These are phyloP conservation scores for Verruconis gallopava DNA, from an alignment of 2,329 filamentous ascomycete genomes.

Conservation along the genomic window DNA sequence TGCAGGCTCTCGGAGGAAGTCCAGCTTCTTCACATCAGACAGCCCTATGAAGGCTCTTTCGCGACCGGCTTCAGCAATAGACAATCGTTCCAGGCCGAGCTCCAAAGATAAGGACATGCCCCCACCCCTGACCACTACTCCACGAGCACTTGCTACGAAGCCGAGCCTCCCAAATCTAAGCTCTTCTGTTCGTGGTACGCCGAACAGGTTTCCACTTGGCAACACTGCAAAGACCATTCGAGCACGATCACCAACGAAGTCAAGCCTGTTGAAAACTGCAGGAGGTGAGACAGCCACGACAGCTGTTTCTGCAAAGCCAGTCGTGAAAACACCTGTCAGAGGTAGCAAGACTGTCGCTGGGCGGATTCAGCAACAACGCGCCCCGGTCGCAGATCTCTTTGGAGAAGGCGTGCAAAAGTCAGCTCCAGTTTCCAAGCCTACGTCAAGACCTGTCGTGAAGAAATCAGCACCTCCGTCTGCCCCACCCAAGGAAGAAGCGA, in stretches of 20 bases:
- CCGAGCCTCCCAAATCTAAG: neutral
- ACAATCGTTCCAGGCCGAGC: conserved; percentile 29
- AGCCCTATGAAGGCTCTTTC: conserved; percentile 48
- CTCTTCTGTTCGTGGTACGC: neutral
- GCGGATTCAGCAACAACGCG: conserved; percentile 2
- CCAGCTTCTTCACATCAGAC: conserved; percentile 60
- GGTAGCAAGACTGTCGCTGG: conserved; percentile 7
- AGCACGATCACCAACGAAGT: conserved; percentile 7
- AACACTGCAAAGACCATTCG: conserved; percentile 12
- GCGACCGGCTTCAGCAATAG: conserved; percentile 49
- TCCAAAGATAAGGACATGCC: conserved; percentile 13
- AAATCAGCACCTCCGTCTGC: neutral
- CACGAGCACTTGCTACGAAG: neutral
- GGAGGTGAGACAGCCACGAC: conserved; percentile 12
- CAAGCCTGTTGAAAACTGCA: conserved; percentile 3
- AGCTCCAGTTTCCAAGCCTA: conserved; percentile 10
- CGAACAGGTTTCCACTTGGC: conserved; percentile 21
- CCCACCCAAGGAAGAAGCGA: conserved; percentile 1
- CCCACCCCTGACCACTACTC: neutral
- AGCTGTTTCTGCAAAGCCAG: conserved; percentile 14
- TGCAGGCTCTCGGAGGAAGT: conserved; percentile 46
- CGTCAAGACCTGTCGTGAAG: neutral
- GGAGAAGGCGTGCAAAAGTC: neutral
- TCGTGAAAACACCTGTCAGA: conserved; percentile 14
- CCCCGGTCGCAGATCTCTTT: conserved; percentile 1